These are phyloP conservation scores for Lunularia cruciata DNA, from an alignment of 225 moss, liverwort and hornwort species.

Conservation along the genomic window DNA sequence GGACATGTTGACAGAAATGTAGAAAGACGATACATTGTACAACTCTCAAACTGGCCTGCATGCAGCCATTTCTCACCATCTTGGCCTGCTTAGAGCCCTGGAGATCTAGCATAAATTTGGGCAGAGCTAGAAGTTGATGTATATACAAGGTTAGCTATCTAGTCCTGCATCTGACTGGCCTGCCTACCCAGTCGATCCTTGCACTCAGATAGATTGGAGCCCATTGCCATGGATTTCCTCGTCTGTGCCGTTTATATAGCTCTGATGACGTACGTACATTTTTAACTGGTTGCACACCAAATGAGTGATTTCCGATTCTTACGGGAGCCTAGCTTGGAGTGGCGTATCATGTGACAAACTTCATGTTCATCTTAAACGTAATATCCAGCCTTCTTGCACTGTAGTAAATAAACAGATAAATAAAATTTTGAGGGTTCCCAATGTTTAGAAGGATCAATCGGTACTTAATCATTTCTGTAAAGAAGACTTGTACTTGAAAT, in stretches of 20 bases:
- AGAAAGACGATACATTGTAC: background rate
- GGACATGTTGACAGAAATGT: slow-evolving; percentile 1
- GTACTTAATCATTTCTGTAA: no score
- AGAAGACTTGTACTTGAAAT: no score
- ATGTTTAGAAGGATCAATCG: no score
- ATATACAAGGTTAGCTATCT: background rate
- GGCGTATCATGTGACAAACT: no score
- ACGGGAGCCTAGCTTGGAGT: background rate
- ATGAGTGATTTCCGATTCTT: no score
- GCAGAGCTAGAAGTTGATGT: background rate
- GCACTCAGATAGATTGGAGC: slow-evolving; percentile 12
- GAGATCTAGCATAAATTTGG: background rate
- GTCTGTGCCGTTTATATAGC: slow-evolving; percentile 1
- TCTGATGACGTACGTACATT: background rate
- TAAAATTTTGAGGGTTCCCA: no score
- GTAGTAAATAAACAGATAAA: no score
- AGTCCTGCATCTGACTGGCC: background rate
- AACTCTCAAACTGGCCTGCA: background rate
- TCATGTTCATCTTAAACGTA: no score
- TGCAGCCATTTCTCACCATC: background rate
- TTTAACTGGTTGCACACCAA: no score
- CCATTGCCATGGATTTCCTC: background rate
- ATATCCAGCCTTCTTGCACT: no score
- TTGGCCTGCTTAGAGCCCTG: background rate
- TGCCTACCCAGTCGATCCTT: background rate